Evolutionary conservation across 805 yeast genomes (phyloP).

Genomic region (Blastobotrys chiropterorum): DNA sequence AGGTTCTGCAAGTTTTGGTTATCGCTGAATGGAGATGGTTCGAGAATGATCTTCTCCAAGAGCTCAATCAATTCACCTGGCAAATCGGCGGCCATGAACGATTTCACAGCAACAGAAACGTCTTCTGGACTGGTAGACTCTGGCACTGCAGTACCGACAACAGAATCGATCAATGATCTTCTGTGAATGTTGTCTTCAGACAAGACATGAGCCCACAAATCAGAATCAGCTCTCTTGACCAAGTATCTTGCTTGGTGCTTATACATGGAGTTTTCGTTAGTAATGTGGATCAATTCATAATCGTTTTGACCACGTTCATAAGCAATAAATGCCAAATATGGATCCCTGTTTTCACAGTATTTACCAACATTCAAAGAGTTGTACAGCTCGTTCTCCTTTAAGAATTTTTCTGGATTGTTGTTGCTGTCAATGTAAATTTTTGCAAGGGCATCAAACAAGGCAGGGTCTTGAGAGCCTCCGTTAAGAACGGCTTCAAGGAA

Average conservation of each 20-base stretch:
- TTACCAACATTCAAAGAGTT: slow-evolving; percentile 95
- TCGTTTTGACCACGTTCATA: slow-evolving; percentile 94
- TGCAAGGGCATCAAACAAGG: slow-evolving; percentile 90
- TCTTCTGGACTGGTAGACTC: slow-evolving; percentile 91
- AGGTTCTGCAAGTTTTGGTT: slow-evolving; percentile 93
- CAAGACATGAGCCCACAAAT: slow-evolving; percentile 77
- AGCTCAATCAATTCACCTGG: slow-evolving; percentile 91
- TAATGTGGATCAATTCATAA: slow-evolving; percentile 79
- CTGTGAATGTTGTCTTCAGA: slow-evolving; percentile 73
- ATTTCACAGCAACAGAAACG: slow-evolving; percentile 85
- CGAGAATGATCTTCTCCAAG: slow-evolving; percentile 90
- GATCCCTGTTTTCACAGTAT: slow-evolving; percentile 98
- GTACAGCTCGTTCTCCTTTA: slow-evolving; percentile 82
- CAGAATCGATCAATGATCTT: slow-evolving; percentile 87
- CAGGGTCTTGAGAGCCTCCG: slow-evolving; percentile 79
- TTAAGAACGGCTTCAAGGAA: slow-evolving; percentile 84
- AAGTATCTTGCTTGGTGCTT: slow-evolving; percentile 98
- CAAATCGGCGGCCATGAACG: slow-evolving; percentile 91
- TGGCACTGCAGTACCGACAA: slow-evolving; percentile 93
- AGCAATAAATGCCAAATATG: slow-evolving; percentile 94
- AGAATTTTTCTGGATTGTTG: slow-evolving; percentile 94
- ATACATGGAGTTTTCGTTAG: slow-evolving; percentile 97
- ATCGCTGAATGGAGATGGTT: slow-evolving; percentile 95
- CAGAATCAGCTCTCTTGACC: slow-evolving; percentile 77
- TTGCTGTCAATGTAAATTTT: slow-evolving; percentile 96